These are phyloP conservation scores for Aspergillus asperescens DNA, from an alignment of 495 filamentous ascomycete genomes.

Conservation along the genomic window DNA sequence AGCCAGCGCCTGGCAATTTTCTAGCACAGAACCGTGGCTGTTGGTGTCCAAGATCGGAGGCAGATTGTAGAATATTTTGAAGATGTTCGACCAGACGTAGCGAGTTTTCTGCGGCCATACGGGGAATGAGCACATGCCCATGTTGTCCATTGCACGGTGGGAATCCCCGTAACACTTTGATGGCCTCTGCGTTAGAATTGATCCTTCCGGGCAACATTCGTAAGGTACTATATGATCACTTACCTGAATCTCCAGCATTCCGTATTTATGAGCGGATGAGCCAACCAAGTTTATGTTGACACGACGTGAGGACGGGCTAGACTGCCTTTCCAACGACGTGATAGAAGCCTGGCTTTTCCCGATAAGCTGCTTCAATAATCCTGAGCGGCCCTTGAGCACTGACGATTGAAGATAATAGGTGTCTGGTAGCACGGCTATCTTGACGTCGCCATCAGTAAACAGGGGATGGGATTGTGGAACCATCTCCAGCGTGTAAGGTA, in stretches of 20 bases:
- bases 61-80: conserved; percentile 34
- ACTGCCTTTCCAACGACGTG: background rate
- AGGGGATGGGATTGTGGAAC: conserved; percentile 17
- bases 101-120: conserved; percentile 12
- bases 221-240: background rate
- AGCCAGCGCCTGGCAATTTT: conserved; percentile 28
- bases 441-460: conserved; percentile 36
- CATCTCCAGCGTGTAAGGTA: conserved; percentile 1
- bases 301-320: background rate
- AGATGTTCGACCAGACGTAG: conserved; percentile 12
- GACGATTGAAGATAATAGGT: conserved; percentile 31
- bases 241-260: conserved; percentile 15
- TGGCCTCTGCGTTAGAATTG: background rate
- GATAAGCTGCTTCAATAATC: background rate
- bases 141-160: background rate
- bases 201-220: background rate
- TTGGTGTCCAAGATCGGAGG: conserved; percentile 25
- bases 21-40: conserved; percentile 21
- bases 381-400: conserved; percentile 15
- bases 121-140: background rate
- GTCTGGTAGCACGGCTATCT: conserved; percentile 27
- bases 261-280: conserved; percentile 7
- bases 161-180: background rate
- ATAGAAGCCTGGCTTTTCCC: background rate
- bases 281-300: conserved; percentile 9